These are phyloP conservation scores for Colletotrichum coccodes DNA, from an alignment of 2,329 filamentous ascomycete genomes.

Conservation along the genomic window DNA sequence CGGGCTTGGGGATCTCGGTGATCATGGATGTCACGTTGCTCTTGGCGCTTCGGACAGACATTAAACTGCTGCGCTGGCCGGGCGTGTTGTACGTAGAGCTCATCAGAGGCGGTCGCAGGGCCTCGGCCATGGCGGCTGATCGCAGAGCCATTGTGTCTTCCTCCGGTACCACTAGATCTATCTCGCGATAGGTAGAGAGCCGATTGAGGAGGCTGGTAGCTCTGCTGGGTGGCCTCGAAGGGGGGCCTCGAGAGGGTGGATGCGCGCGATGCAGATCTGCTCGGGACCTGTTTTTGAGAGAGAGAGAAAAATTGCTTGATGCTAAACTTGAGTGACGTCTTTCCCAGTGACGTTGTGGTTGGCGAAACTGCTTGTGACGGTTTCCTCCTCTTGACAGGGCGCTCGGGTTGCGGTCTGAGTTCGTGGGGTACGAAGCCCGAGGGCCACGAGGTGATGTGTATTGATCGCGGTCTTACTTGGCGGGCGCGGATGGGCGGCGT, in stretches of 20 bases:
- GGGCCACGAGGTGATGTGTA: slow-evolving; percentile 54
- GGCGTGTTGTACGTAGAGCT: slow-evolving; percentile 38
- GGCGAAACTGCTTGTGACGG: slow-evolving; percentile 22
- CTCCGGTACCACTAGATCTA: slow-evolving; percentile 29
- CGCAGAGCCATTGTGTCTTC: slow-evolving; percentile 34
- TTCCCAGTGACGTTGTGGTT: slow-evolving; percentile 27
- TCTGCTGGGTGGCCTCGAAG: slow-evolving; percentile 23
- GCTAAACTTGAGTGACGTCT: slow-evolving; percentile 30
- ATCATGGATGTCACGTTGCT: slow-evolving; percentile 60
- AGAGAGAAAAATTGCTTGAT: slow-evolving; percentile 30
- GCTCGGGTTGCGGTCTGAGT: slow-evolving; percentile 48
- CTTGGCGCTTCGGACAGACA: slow-evolving; percentile 62
- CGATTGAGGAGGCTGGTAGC: slow-evolving; percentile 24
- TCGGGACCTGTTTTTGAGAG: slow-evolving; percentile 27
- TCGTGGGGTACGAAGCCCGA: slow-evolving; percentile 57
- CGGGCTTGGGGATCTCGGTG: slow-evolving; percentile 73
- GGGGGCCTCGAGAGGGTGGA: slow-evolving; percentile 24
- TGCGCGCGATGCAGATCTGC: slow-evolving; percentile 19
- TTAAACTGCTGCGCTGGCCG: slow-evolving; percentile 58
- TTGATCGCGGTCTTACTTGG: slow-evolving; percentile 51
- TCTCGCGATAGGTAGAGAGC: slow-evolving; percentile 23
- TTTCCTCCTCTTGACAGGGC: slow-evolving; percentile 46
- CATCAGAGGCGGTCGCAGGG: slow-evolving; percentile 28
- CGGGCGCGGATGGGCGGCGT: slow-evolving; percentile 51
- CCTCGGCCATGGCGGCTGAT: slow-evolving; percentile 29